phyloP scores from a whole-genome alignment of 306 rosid genomes.

The Cicer judaicum region DNA sequence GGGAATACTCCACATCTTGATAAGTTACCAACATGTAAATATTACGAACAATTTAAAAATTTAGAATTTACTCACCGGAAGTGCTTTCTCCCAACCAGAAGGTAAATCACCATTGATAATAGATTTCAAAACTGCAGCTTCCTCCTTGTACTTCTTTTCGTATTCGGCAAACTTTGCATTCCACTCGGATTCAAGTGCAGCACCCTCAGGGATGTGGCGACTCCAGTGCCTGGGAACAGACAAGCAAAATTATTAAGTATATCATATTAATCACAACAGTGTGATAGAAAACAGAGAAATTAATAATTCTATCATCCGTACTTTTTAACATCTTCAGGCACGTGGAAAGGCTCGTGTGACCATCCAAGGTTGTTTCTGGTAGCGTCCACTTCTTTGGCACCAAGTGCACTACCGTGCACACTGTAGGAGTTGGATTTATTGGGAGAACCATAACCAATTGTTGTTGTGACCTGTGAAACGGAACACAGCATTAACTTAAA shows the following conservation, averaged over 20 bases:
- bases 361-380: conserved; percentile 94
- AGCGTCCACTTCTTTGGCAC: conserved; percentile 99
- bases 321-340: conserved; percentile 94
- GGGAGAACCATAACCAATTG: conserved; percentile 98
- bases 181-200: conserved; percentile 90
- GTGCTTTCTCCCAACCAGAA: conserved; percentile 96
- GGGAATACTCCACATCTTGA: neutral
- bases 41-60: conserved; percentile 2
- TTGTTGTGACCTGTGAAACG: conserved; percentile 83
- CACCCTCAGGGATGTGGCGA: conserved; percentile 79
- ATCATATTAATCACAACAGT: conserved; percentile 37
- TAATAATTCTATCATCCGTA: conserved; percentile 47
- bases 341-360: conserved; percentile 97
- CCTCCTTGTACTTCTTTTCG: conserved; percentile 88
- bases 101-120: conserved; percentile 76
- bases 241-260: conserved; percentile 37
- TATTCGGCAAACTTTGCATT: conserved; percentile 86
- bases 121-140: conserved; percentile 78
- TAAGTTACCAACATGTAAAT: neutral
- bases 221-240: conserved; percentile 82
- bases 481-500: conserved; percentile 5
- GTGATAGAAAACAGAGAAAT: conserved; percentile 12
- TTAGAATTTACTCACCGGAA: conserved; percentile 72
- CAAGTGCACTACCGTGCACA: conserved; percentile 96
- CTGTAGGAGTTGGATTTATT: conserved; percentile 97